These are phyloP conservation scores for Emmonsiellopsis sp. DNA, from an alignment of 2,329 filamentous ascomycete species.

Conservation along the genomic window DNA sequence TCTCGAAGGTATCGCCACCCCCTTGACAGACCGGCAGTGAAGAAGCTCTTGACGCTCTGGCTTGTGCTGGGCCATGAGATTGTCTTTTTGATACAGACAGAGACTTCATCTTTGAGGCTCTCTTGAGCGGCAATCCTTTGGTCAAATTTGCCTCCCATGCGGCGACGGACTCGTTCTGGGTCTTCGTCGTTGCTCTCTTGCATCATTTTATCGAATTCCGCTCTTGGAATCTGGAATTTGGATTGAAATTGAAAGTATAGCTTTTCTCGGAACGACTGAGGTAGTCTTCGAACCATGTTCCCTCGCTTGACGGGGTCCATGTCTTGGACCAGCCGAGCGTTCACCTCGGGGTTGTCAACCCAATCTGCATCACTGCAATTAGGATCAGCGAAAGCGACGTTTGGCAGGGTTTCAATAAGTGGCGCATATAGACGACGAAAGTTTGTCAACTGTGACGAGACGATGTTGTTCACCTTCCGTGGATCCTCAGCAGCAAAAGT, in stretches of 20 bases:
- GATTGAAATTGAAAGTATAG: constrained; percentile 93
- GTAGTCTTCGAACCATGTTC: constrained; percentile 92
- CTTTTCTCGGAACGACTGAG: constrained; percentile 74
- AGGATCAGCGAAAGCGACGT: constrained; percentile 65
- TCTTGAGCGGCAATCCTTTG: constrained; percentile 67
- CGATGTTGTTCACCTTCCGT: constrained; percentile 88
- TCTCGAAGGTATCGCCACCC: constrained; percentile 70
- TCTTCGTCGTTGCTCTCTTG: constrained; percentile 61
- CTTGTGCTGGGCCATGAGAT: constrained; percentile 86
- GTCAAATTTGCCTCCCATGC: constrained; percentile 78
- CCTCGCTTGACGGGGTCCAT: constrained; percentile 85
- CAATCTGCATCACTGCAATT: constrained; percentile 51
- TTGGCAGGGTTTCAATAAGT: constrained; percentile 80
- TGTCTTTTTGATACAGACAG: constrained; percentile 71
- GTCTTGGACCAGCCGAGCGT: constrained; percentile 69
- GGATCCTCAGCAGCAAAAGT: constrained; percentile 80
- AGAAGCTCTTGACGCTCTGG: constrained; percentile 72
- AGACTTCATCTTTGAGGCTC: constrained; percentile 60
- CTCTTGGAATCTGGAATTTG: constrained; percentile 74
- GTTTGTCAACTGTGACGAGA: constrained; percentile 79
- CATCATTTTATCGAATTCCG: constrained; percentile 79
- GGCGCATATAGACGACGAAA: constrained; percentile 88
- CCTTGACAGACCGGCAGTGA: constrained; percentile 65
- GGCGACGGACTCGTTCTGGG: constrained; percentile 55
- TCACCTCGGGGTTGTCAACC: constrained; percentile 52